Base-by-base conservation (phyloP, 2,329 filamentous ascomycete genomes). In the Aspergillus uvarum region DNA sequence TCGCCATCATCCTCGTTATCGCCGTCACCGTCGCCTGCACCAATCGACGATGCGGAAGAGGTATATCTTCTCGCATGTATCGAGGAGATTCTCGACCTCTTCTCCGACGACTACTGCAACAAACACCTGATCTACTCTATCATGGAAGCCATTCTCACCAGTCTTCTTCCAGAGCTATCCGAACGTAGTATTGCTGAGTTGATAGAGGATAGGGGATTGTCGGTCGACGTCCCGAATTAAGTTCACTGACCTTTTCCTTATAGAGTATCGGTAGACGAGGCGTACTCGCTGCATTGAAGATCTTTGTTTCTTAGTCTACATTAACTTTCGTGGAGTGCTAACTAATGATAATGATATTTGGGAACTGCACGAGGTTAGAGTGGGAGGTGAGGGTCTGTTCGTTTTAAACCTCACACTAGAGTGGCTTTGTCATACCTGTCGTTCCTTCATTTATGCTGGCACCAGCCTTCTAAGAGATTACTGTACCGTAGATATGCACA, bases 101-200 rank as follows among this genome's bases (percentile, higher is more conserved):
- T 96, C 66, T 85, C 85, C 16, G 92, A 97, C 76, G 81, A 84
- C 54, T 96, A 96, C 77, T 89, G 92, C 77, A 99, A 99, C 78
- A 96, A 93, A 79, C 92, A 97, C 77, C 80, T 98, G 32, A 80
- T 96, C 67, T 96, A 96, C 71, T 83, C 86, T 49, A 81, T 95
- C 51, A 78, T 98, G 35, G 95, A 99, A 77, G 77, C 94, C 59
- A 74, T 96, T 2, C 80, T 97, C n/a, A 85, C 92, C 59, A 86
- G 89, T 65, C 76, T 98, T 63, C 85, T 96, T 71, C 95, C 95
- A 4, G 95, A 99, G 78, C 74, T 98, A 68, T 83, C 83, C 56
- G 89, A 91, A 68, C 87, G 85, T 72, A 86, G 87, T 42, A 84
- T 91, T 31, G 81, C 82, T 58, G 90, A 92, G 69, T 76, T 96